Base-by-base conservation (phyloP, 306 rosid genomes). In the Leucaena leucocephala region DNA sequence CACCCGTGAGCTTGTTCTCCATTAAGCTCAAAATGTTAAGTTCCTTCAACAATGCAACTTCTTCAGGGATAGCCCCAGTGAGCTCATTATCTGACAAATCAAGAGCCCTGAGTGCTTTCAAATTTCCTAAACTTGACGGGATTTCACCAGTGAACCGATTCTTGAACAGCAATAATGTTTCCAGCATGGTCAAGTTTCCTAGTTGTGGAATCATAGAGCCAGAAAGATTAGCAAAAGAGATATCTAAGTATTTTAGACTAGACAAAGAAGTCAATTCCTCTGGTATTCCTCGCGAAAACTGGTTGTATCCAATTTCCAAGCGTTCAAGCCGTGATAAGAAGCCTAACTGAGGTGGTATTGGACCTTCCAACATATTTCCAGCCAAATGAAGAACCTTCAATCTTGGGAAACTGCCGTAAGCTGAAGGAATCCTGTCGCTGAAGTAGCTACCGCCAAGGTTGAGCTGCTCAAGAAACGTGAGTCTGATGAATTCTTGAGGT, bases 401-500 rank as follows among this genome's bases (percentile, higher is more conserved):
- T 76, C 90, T 82, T 0, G 86, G 82, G 50, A 95, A 74, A 19
- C 76, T 82, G 62, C 98, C 96, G 50, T 93, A 95, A 7, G 71
- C 66, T 44, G 78, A 54, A 7, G 99, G 99, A 71, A 95, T 88
- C 5, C 27, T 59, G 34, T 83, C 94, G 3, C 33, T 72, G 88
- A 95, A 95, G 89, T 95, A 93, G 88, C 99, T 95, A 48, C 99
- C 99, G 2, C 97, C 95, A 44, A 95, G 97, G 87, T 90, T 91
- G 62, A 95, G 96, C 9, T 85, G 84, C 75, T 95, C 94, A 0
- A 95, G 94, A 55, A 67, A 87, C n/a, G 86, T 85, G 22, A 91
- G 96, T 49, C 68, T 38, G 74, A 61, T 48, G 40, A 95, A 35
- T 17, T 95, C 99, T 68, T 61, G 71, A 0, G 93, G 96, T 7